Base-by-base conservation (phyloP, 2,329 filamentous ascomycete species). In the Penicillium sp. region DNA sequence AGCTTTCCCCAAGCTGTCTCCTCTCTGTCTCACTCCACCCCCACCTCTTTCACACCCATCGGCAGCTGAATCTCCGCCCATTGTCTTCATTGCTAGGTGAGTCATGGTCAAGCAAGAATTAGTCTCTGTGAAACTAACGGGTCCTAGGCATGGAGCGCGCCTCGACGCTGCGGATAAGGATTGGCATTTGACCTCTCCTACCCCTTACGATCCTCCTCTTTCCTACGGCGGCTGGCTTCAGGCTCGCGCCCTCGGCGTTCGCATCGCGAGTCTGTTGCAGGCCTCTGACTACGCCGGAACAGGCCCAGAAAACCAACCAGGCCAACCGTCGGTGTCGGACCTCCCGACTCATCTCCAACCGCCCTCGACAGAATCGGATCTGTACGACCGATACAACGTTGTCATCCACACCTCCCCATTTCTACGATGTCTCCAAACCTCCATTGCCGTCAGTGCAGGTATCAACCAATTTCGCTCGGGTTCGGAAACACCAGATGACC, bases 171-270 rank as follows among this genome's bases (percentile, higher is more conserved):
- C 92, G 56, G 92, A 99, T 79, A 91, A 92, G 70, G 85, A 90
- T 71, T 99, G 94, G 94, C 91, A 97, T 72, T 82, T 96, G 48
- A 89, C 89, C 24, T 96, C 94, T 5, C 89, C 92, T 1, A 92
- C 91, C 5, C 94, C 94, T 2, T 99, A 97, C 78, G 93, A 99
- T 61, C 90, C 94, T 60, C 94, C 94, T 43, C 80, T 99, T 51
- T 96, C 92, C 2, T 97, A 97, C 68, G 90, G 90, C 61, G 94
- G 94, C 59, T 97, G 94, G 89, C 84, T 87, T 12, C 94, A 97
- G 72, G 87, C 89, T 47, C 86, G 89, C 62, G 84, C 87, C 4
- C 83, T 97, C 20, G 94, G 94, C 13, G 81, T 86, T 55, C 86
- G 91, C 54, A 97, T 99, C 56, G 88, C 85, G n/a, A 86, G 80